Evolutionary conservation across 2,329 filamentous ascomycete species (phyloP), one percentile per base, ranked within the genome.

Genomic region (Apiospora koreana): DNA sequence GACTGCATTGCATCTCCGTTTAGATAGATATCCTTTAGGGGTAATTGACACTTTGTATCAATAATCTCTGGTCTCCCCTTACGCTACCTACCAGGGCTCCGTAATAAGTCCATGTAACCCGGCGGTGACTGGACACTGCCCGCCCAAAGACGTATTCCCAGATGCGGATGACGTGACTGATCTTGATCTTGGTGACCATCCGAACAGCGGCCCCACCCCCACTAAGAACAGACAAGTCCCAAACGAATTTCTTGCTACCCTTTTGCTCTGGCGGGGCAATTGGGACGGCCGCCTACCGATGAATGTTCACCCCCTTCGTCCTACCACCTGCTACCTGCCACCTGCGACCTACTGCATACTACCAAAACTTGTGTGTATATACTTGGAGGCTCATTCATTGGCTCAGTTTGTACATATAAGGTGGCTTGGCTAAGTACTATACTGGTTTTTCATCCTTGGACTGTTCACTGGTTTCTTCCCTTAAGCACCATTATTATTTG

Each of bases 31-130:
- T 14, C 54, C 31, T 38, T 38, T 38, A 62, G 54, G 28, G 54
- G 31, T n/a, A 62, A 62, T 62, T 62, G 54, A 62, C 54, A 62
- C 54, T 38, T 62, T 62, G 54, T 62, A 62, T 62, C 9, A 62
- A n/a, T 23, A 38, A 62, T 23, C 21, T 62, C 18, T 0, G 10
- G 2, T 23, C 28, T n/a, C n/a, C 28, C 28, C n/a, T n/a, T 35
- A 31, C 28, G n/a, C 3, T 18, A 16, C 14, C 4, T 43, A 43
- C 41, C 12, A 16, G 16, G 3, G 9, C 21, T 31, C 6, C 10
- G 31, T 62, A 23, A n/a, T 31, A 14, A 14, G 18, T n/a, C 48
- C 7, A 35, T 35, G 8, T 2, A 28, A 50, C 48, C 31, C 12
- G 9, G 31, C 16, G 21, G 54, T 38, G 28, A 62, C 54, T 35